phyloP scores from a whole-genome alignment of 495 filamentous ascomycete genomes.

The Neurospora sp. region DNA sequence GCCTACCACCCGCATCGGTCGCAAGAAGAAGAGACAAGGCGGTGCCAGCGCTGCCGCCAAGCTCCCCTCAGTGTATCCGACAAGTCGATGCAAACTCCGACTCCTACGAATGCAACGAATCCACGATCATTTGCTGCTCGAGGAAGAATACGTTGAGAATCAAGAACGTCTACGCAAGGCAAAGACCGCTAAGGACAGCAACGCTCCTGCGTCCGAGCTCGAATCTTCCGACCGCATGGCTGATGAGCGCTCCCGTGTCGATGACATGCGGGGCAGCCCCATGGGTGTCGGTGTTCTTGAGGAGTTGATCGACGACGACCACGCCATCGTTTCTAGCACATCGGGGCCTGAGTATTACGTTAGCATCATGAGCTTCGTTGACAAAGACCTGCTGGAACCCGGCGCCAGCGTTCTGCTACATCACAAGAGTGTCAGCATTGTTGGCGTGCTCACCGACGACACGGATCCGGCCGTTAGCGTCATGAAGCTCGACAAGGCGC shows the following conservation, averaged over 20 bases:
- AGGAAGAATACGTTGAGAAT: constrained; percentile 98
- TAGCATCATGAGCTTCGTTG: constrained; percentile 99
- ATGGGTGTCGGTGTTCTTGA: constrained; percentile 98
- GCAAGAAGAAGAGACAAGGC: constrained; percentile 90
- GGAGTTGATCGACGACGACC: constrained; percentile 99
- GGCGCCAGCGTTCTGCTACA: constrained; percentile 93
- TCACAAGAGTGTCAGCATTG: constrained; percentile 96
- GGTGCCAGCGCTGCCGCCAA: constrained; percentile 91
- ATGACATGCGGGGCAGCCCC: constrained; percentile 96
- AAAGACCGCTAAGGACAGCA: constrained; percentile 65
- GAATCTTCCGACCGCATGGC: constrained; percentile 70
- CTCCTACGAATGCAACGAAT: constrained; percentile 97
- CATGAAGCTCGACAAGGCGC: constrained; percentile 99
- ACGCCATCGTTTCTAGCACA: constrained; percentile 95
- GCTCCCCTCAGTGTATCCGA: constrained; percentile 85
- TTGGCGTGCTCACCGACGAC: constrained; percentile 94
- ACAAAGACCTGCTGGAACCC: constrained; percentile 96
- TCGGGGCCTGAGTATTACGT: constrained; percentile 99
- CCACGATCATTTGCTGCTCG: constrained; percentile 91
- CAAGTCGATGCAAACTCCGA: constrained; percentile 92
- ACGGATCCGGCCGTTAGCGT: constrained; percentile 92
- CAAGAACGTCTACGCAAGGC: constrained; percentile 89
- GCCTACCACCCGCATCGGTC: constrained; percentile 94
- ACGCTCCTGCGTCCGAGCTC: constrained; percentile 47
- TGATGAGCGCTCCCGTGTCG: constrained; percentile 89